Evolutionary conservation across 352 stramenopile species (phyloP).

Genomic region (Pythium biforme): DNA sequence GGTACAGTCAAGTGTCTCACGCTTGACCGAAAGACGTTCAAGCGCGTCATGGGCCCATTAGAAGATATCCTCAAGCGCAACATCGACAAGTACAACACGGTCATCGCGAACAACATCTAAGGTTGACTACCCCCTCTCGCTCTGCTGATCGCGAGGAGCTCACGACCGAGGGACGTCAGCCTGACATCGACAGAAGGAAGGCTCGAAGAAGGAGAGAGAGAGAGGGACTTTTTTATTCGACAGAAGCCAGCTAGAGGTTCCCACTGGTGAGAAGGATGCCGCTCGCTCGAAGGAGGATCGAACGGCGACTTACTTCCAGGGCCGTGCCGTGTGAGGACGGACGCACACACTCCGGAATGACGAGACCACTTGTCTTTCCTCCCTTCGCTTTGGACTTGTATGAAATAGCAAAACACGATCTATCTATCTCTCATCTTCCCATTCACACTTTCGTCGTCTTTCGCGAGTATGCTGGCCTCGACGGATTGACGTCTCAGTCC

Average conservation of each 20-base stretch:
- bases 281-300: not conserved
- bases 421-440: constrained; percentile 20
- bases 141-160: not conserved
- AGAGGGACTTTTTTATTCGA: constrained; percentile 26
- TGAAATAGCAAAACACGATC: constrained; percentile 31
- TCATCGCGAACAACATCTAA: constrained; percentile 91
- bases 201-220: not conserved
- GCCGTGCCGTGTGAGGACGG: not conserved
- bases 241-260: constrained; percentile 18
- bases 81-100: constrained; percentile 89
- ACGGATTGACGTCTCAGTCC: constrained; percentile 25
- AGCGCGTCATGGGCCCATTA: constrained; percentile 87
- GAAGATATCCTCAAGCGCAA: constrained; percentile 91
- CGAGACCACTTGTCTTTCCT: constrained; percentile 12
- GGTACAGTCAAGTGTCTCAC: constrained; percentile 88
- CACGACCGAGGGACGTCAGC: not conserved
- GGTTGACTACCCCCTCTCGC: constrained; percentile 12
- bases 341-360: constrained; percentile 2
- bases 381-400: constrained; percentile 27
- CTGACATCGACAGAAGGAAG: not conserved
- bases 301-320: not conserved
- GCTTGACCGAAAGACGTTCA: constrained; percentile 93
- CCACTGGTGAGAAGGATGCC: constrained; percentile 3
- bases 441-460: not conserved
- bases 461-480: not conserved